Base-by-base conservation (phyloP, 2,329 filamentous ascomycete genomes). In the Colletotrichum limetticola region DNA sequence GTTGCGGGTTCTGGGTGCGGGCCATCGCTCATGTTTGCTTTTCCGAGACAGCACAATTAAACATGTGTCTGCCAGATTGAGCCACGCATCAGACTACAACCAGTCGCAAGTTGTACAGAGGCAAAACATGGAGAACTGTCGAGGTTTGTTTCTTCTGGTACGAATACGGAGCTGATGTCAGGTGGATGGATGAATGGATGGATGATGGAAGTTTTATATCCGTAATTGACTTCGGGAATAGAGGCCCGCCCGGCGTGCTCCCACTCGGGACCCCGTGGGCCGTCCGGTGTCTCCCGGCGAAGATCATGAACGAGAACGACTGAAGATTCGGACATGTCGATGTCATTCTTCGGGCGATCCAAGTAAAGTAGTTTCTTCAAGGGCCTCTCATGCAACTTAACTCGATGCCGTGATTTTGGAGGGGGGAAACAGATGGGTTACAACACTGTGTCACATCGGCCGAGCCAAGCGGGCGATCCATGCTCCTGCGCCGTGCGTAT, bases 381-480 rank as follows among this genome's bases (percentile, higher is more conserved):
- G 14, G 19, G 14, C 28, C 19, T 35, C 49, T 26, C 30, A 28
- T 26, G 30, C 49, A 28, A 16, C 56, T 24, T 9, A 59, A 16
- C 30, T 53, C 19, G 59, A 46, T 52, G 66, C 55, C 26, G 55
- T 22, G 59, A 4, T 30, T 42, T 16, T 2, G 30, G 28, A 24
- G n/a, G 42, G 19, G 42, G 58, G 49, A 56, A 72, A 72, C 66
- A 30, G 28, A 56, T 42, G 56, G 49, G 70, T 70, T 72, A 61
- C 70, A 72, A 65, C 9, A 42, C 66, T 35, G 56, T 70, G 56
- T 72, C 60, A 66, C 49, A 70, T 70, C 56, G 56, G 22, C 70
- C 32, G 26, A 64, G 66, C 58, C 37, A 60, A 69, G 69, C 28
- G 53, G 61, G 11, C 32, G 55, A 72, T 65, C 70, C 66, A 60